Conservation (phyloP, 2,329 filamentous ascomycete species). For the Tympanopsis confertula region DNA sequence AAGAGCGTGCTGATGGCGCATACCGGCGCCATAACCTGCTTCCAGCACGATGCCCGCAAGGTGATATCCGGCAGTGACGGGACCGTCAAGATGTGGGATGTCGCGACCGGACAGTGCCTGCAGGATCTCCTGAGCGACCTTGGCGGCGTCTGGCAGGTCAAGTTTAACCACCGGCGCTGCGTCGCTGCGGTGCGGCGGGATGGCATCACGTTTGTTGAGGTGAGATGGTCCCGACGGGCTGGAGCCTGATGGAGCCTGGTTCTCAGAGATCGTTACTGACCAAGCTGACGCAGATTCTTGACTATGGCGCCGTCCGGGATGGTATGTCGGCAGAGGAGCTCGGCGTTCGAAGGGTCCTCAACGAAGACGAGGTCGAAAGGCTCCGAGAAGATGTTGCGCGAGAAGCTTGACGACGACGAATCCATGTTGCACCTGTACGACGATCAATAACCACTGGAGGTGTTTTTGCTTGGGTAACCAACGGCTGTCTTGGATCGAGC, state of each 20-base stretch:
- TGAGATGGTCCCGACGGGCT: conserved; percentile 28
- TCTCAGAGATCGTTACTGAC: conserved; percentile 15
- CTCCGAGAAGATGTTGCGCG: no score
- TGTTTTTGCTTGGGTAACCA: no score
- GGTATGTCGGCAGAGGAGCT: conserved; percentile 68
- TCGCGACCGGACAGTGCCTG: conserved; percentile 80
- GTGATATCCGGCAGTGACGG: conserved; percentile 93
- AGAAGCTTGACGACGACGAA: no score
- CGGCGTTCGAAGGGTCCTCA: conserved; percentile 65
- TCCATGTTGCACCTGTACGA: no score
- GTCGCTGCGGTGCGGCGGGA: conserved; percentile 94
- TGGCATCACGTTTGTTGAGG: conserved; percentile 88
- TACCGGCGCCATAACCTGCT: conserved; percentile 94
- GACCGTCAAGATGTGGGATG: conserved; percentile 97
- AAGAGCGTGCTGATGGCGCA: conserved; percentile 84
- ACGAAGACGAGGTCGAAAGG: conserved; percentile 40
- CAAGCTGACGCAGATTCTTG: conserved; percentile 60
- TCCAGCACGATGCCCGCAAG: conserved; percentile 93
- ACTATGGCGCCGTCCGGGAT: conserved; percentile 89
- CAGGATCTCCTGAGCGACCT: conserved; percentile 87
- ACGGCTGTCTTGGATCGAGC: no score
- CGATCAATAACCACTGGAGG: no score
- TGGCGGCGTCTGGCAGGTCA: conserved; percentile 97
- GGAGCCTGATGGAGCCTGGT: conserved; percentile 1
- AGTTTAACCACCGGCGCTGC: conserved; percentile 88